Evolutionary conservation across 441 rosid genomes (phyloP).

Genomic region (Mallotus japonicus): DNA sequence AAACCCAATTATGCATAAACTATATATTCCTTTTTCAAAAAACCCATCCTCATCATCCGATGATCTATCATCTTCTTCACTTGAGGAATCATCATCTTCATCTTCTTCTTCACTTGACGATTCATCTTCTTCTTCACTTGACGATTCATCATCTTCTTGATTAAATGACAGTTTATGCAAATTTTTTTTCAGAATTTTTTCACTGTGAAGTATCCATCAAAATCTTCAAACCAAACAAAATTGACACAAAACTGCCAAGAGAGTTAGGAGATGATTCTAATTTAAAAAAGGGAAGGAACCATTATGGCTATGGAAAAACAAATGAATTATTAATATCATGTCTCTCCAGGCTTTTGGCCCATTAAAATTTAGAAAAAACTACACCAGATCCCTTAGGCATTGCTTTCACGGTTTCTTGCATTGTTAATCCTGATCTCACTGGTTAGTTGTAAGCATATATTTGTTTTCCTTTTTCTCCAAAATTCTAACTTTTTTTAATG

Average conservation of each 20-base stretch:
- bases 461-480: background rate
- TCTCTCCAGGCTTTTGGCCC: background rate
- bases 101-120: too few species aligned
- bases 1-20: too few species aligned
- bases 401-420: background rate
- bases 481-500: background rate
- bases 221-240: too few species aligned
- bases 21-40: too few species aligned
- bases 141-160: too few species aligned
- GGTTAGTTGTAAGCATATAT: background rate
- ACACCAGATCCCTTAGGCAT: background rate
- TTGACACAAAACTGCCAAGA: too few species aligned
- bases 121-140: too few species aligned
- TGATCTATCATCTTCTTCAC: too few species aligned
- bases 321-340: background rate
- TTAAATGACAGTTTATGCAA: too few species aligned
- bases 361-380: background rate
- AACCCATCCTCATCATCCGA: too few species aligned
- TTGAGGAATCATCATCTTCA: too few species aligned
- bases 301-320: background rate
- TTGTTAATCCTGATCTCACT: background rate
- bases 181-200: too few species aligned
- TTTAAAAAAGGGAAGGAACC: background rate
- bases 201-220: background rate
- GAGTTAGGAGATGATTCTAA: background rate